These are phyloP conservation scores for Torulaspora pretoriensis DNA, from an alignment of 1,139 yeast species.

Conservation along the genomic window DNA sequence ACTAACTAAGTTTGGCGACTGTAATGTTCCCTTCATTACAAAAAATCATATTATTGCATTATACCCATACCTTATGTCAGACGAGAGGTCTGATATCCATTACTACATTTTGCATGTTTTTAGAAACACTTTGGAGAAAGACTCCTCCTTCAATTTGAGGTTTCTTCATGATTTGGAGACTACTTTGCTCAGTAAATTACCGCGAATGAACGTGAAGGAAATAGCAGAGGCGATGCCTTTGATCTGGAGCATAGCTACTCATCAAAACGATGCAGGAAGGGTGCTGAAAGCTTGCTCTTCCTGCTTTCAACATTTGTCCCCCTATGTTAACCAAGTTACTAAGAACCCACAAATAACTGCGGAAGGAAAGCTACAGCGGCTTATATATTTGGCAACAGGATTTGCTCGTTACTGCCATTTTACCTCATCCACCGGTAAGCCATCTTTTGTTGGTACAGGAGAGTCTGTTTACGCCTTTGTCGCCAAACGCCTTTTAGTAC, in stretches of 20 bases:
- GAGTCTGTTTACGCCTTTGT: constrained; percentile 56
- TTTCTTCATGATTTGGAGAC: constrained; percentile 51
- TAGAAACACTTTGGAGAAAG: constrained; percentile 44
- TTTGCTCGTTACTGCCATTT: constrained; percentile 67
- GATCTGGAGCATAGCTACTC: constrained; percentile 50
- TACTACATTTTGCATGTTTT: constrained; percentile 53
- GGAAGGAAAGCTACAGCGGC: constrained; percentile 51
- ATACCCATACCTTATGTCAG: constrained; percentile 52
- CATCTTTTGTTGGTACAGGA: constrained; percentile 44
- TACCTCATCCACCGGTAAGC: constrained; percentile 43
- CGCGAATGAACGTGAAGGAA: constrained; percentile 56
- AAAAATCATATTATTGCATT: constrained; percentile 63
- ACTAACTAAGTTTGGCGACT: constrained; percentile 50
- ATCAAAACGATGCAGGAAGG: constrained; percentile 45
- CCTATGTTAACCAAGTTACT: constrained; percentile 40
- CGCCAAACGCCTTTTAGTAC: constrained; percentile 51
- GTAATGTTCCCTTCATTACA: constrained; percentile 48
- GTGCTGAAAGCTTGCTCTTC: constrained; percentile 60
- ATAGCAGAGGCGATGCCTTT: constrained; percentile 68
- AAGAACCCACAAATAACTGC: constrained; percentile 26
- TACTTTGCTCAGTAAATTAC: constrained; percentile 50
- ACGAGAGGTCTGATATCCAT: constrained; percentile 42
- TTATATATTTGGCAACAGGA: constrained; percentile 60
- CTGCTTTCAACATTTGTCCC: constrained; percentile 48
- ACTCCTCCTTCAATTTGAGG: constrained; percentile 46